phyloP scores from a whole-genome alignment of 108 stramenopile genomes.

The Aureococcus anophagefferens region DNA sequence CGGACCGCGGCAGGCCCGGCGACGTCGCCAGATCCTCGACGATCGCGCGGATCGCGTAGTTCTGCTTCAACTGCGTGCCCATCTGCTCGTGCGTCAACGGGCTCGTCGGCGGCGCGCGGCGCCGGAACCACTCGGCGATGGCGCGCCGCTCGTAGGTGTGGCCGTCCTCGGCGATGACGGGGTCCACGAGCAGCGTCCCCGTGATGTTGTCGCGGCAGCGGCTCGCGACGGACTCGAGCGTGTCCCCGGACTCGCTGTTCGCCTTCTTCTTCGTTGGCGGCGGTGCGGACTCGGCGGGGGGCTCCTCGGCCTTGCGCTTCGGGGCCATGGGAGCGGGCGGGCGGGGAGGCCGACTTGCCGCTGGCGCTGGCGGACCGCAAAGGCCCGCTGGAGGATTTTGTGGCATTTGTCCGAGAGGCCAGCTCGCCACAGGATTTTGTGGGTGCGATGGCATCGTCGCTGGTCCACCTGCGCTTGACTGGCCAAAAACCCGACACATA shows the following conservation, averaged over 20 bases:
- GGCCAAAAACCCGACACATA: too few relatives aligned
- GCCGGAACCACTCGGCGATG: conserved; percentile 21
- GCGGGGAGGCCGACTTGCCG: too few relatives aligned
- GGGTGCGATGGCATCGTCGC: too few relatives aligned
- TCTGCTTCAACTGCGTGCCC: neutral
- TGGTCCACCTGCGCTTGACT: too few relatives aligned
- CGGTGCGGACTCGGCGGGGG: too few relatives aligned
- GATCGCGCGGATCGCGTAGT: neutral
- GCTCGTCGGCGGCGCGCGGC: neutral
- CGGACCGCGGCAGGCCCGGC: neutral
- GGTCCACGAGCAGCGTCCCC: conserved; percentile 31
- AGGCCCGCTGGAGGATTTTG: too few relatives aligned
- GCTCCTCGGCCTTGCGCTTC: too few relatives aligned
- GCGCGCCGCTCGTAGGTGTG: conserved; percentile 44
- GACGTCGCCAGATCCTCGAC: neutral
- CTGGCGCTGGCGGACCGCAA: too few relatives aligned
- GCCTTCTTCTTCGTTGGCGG: too few relatives aligned
- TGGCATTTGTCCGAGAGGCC: too few relatives aligned
- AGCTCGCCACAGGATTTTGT: too few relatives aligned
- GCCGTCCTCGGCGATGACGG: conserved; percentile 43
- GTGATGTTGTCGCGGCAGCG: conserved; percentile 20
- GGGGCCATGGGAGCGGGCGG: too few relatives aligned
- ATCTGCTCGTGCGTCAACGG: neutral
- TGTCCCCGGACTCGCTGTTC: neutral
- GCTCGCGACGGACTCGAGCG: neutral